Evolutionary conservation across 2,329 filamentous ascomycete genomes (phyloP).

Genomic region (Zasmidium citrigriseum): DNA sequence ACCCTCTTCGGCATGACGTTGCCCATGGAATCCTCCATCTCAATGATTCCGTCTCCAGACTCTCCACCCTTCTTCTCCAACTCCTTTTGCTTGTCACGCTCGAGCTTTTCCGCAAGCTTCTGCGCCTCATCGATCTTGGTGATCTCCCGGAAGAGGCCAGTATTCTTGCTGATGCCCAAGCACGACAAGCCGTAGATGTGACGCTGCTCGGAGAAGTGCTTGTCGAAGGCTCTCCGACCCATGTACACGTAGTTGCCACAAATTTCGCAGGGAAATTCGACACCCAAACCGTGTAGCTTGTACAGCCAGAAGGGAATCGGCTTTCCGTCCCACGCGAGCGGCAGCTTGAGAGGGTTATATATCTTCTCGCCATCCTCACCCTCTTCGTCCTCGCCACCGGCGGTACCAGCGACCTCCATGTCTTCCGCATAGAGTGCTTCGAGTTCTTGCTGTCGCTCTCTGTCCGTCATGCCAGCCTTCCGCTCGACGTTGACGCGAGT

Average conservation of each 20-base stretch:
- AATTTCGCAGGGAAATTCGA: slow-evolving; percentile 93
- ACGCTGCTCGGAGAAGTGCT: slow-evolving; percentile 93
- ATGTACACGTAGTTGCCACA: slow-evolving; percentile 99
- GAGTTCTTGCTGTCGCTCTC: slow-evolving; percentile 89
- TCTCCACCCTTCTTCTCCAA: slow-evolving; percentile 61
- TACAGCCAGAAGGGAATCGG: slow-evolving; percentile 99
- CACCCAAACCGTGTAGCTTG: slow-evolving; percentile 90
- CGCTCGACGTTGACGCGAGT: slow-evolving; percentile 94
- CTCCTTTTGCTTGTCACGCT: slow-evolving; percentile 77
- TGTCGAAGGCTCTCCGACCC: slow-evolving; percentile 93
- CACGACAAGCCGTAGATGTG: slow-evolving; percentile 95
- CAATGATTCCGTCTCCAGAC: slow-evolving; percentile 72
- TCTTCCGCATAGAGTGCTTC: slow-evolving; percentile 76
- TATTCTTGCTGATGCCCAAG: slow-evolving; percentile 87
- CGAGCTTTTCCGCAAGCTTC: slow-evolving; percentile 89
- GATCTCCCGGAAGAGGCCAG: slow-evolving; percentile 83
- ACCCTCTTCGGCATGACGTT: slow-evolving; percentile 99
- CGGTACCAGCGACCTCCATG: slow-evolving; percentile 53
- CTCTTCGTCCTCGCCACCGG: slow-evolving; percentile 58
- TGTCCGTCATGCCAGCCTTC: slow-evolving; percentile 95
- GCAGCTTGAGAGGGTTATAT: slow-evolving; percentile 95
- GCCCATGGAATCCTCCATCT: slow-evolving; percentile 97
- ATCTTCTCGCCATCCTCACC: slow-evolving; percentile 75
- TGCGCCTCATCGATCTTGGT: slow-evolving; percentile 87
- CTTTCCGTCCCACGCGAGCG: slow-evolving; percentile 96